These are phyloP conservation scores for Penicillium parvum DNA, from an alignment of 495 filamentous ascomycete species.

Conservation along the genomic window DNA sequence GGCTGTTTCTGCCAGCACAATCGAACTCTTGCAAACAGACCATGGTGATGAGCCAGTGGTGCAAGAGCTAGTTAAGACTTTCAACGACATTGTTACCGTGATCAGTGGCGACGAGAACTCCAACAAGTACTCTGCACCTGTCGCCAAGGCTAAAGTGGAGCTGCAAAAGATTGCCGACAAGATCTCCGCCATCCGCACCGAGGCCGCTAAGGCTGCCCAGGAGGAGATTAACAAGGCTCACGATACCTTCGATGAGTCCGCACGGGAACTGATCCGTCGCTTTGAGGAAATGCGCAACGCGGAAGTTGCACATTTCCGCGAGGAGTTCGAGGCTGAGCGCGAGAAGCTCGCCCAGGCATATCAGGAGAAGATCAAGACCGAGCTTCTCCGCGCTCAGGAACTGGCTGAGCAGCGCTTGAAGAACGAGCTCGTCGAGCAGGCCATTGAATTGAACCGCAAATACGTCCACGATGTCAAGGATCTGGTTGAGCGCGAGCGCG, in stretches of 20 bases:
- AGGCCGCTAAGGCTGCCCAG: conserved; percentile 65
- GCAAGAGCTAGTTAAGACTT: conserved; percentile 87
- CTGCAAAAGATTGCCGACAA: conserved; percentile 69
- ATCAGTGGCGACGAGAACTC: conserved; percentile 76
- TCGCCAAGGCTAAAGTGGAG: conserved; percentile 78
- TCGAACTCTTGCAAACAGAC: conserved; percentile 68
- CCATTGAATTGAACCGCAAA: conserved; percentile 75
- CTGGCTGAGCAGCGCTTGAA: conserved; percentile 73
- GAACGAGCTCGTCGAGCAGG: conserved; percentile 88
- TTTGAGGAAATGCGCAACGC: conserved; percentile 66
- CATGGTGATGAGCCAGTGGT: conserved; percentile 80
- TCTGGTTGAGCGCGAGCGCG: conserved; percentile 83
- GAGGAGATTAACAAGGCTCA: conserved; percentile 67
- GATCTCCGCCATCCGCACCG: conserved; percentile 65
- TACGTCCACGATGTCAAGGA: conserved; percentile 74
- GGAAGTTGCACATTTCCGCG: conserved; percentile 74
- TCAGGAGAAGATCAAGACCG: conserved; percentile 69
- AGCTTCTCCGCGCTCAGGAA: conserved; percentile 67
- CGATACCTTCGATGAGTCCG: conserved; percentile 72
- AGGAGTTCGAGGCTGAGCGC: conserved; percentile 86
- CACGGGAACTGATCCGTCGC: conserved; percentile 68
- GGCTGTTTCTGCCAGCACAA: conserved; percentile 51
- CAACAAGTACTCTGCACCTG: conserved; percentile 66
- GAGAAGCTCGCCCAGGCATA: conserved; percentile 70
- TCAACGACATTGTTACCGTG: conserved; percentile 92